Evolutionary conservation across 2,329 filamentous ascomycete genomes (phyloP), one percentile per base, ranked within the genome.

Genomic region (Celoporthe dispersa): DNA sequence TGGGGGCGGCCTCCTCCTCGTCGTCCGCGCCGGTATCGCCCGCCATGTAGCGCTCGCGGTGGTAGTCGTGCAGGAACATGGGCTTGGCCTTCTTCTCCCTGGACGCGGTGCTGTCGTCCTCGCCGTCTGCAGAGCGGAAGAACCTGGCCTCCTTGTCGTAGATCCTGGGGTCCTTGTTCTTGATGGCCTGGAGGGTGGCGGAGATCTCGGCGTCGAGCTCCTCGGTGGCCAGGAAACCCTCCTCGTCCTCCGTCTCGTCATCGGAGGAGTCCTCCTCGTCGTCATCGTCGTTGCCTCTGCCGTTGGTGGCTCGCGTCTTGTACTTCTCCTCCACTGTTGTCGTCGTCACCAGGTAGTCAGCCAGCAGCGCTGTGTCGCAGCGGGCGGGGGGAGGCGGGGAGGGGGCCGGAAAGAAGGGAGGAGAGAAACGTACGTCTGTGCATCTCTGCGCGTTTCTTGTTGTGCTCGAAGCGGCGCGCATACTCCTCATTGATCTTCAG

Each of bases 401-500:
- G 3, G 37, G 12, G 12, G 11, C 37, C 7, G 14, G 19, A 33
- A 28, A n/a, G 35, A 3, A 3, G 19, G 7, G 31, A 14, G 5
- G 44, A 16, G 55, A 25, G 25, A 22, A 37, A 81, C 88, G 76
- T 77, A 92, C 91, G 80, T 77, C 88, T 86, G 22, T 94, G 91
- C 73, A 90, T 84, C 79, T 99, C 96, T 78, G 97, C 94, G 70
- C 95, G 89, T 83, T 97, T 97, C 84, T 98, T 98, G 83, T 99
- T 99, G 82, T 98, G 88, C 80, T 99, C 96, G 76, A 97, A 98
- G 55, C 93, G 87, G 75, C 88, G 89, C 59, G 96, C 96, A 80
- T 91, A 99, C 66, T 97, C 93, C 79, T 94, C 86, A 80, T 99
- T 98, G 81, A 99, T 91, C 79, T 92, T 94, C 79, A 98, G 87